Evolutionary conservation across 495 filamentous ascomycete genomes (phyloP).

Genomic region (Penicillium salamii): DNA sequence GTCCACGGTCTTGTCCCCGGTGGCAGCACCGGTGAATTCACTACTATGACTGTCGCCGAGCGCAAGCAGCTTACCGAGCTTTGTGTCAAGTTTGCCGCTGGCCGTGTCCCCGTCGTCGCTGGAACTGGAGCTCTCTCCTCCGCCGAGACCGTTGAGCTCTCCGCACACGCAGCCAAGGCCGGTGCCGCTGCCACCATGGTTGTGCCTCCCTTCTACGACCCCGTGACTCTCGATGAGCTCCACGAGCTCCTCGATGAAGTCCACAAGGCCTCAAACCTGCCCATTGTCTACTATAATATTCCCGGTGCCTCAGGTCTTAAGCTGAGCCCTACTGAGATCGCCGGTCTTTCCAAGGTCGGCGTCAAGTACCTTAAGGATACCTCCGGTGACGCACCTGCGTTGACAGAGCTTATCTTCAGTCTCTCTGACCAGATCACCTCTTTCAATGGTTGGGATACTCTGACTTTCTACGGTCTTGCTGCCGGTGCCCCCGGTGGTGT

Average conservation of each 20-base stretch:
- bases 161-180: slow-evolving; percentile 26
- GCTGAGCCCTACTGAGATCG: slow-evolving; percentile 25
- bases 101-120: slow-evolving; percentile 33
- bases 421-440: slow-evolving; percentile 29
- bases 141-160: slow-evolving; percentile 32
- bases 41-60: slow-evolving; percentile 25
- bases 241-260: slow-evolving; percentile 32
- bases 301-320: slow-evolving; percentile 27
- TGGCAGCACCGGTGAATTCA: slow-evolving; percentile 42
- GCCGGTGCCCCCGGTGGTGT: slow-evolving; percentile 28
- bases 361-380: slow-evolving; percentile 40
- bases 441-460: slow-evolving; percentile 38
- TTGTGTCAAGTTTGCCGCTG: slow-evolving; percentile 32
- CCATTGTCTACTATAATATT: slow-evolving; percentile 39
- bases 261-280: slow-evolving; percentile 21
- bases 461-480: slow-evolving; percentile 37
- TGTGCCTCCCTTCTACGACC: slow-evolving; percentile 40
- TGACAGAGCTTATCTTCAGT: slow-evolving; percentile 32
- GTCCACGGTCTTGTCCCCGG: slow-evolving; percentile 40
- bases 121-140: slow-evolving; percentile 31
- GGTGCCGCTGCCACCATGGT: slow-evolving; percentile 37
- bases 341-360: slow-evolving; percentile 25
- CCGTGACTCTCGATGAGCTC: slow-evolving; percentile 28
- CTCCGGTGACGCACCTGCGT: slow-evolving; percentile 34
- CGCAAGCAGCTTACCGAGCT: slow-evolving; percentile 40